phyloP scores from a whole-genome alignment of 1,284 basidiomycete species.

The Peniophora sp. region DNA sequence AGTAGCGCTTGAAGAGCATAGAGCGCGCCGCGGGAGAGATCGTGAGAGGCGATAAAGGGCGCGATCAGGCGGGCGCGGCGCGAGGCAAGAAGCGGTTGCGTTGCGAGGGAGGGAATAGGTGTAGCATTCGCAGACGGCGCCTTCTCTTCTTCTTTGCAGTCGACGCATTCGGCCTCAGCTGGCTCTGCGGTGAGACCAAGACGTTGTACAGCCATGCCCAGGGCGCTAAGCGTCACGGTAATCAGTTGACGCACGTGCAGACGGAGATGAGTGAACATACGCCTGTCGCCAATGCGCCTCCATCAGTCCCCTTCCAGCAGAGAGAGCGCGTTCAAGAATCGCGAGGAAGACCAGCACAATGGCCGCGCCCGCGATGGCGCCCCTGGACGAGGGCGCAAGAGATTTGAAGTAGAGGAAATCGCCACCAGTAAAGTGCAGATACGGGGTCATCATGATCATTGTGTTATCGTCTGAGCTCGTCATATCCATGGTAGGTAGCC shows the following conservation, averaged over 20 bases:
- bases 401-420: conserved; percentile 62
- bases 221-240: neutral
- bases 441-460: conserved; percentile 41
- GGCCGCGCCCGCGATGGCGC: conserved; percentile 67
- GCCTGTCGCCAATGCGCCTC: conserved; percentile 51
- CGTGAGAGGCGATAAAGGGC: conserved; percentile 53
- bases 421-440: conserved; percentile 55
- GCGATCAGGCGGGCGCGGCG: conserved; percentile 28
- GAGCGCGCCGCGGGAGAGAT: conserved; percentile 53
- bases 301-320: conserved; percentile 43
- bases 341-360: conserved; percentile 61
- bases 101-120: neutral
- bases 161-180: neutral
- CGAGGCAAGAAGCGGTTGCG: neutral
- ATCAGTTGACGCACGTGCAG: neutral
- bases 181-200: neutral
- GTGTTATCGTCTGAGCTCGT: neutral
- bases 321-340: conserved; percentile 60
- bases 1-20: conserved; percentile 50
- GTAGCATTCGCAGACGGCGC: neutral
- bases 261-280: conserved; percentile 28
- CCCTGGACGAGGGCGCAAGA: conserved; percentile 59
- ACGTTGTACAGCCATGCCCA: neutral
- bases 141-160: neutral
- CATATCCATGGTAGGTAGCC: conserved; percentile 3